Conservation (phyloP, 1,284 basidiomycete species). For the Anthracocystis walkeri region DNA sequence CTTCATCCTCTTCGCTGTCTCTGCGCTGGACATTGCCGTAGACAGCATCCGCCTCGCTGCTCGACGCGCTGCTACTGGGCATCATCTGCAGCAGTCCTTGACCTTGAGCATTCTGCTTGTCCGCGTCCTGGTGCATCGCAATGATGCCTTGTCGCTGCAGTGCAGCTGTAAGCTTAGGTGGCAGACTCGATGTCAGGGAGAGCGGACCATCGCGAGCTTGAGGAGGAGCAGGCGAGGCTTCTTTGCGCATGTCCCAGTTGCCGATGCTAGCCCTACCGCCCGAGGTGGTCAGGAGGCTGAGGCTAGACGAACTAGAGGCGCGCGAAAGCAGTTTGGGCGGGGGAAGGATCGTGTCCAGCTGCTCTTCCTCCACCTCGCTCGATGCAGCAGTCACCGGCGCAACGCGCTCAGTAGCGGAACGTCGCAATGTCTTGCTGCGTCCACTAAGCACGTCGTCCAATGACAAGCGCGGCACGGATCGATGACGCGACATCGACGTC, state of each 20-base stretch:
- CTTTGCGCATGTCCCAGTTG: conserved; percentile 18
- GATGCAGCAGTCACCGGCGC: conserved; percentile 15
- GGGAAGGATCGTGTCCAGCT: conserved; percentile 48
- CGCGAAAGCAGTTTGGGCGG: conserved; percentile 46
- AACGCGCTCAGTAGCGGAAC: conserved; percentile 34
- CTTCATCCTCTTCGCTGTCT: conserved; percentile 63
- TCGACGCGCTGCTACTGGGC: conserved; percentile 61
- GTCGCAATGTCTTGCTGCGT: conserved; percentile 36
- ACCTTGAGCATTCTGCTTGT: conserved; percentile 4
- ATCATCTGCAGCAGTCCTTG: conserved; percentile 59
- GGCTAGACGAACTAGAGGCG: conserved; percentile 48
- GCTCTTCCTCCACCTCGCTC: conserved; percentile 40
- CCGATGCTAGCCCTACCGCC: conserved; percentile 56
- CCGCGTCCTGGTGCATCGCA: conserved; percentile 17
- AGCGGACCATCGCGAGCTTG: conserved; percentile 9
- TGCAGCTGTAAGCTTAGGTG: conserved; percentile 39
- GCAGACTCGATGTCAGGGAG: conserved; percentile 39
- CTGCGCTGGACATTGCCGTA: conserved; percentile 16
- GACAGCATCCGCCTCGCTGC: conserved; percentile 44
- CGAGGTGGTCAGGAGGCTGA: conserved; percentile 53
- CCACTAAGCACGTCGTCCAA: conserved; percentile 46
- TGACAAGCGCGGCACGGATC: conserved; percentile 41
- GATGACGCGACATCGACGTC: conserved; percentile 33
- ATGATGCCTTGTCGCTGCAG: conserved; percentile 57
- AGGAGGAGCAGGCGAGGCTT: conserved; percentile 14